Evolutionary conservation across 2,329 filamentous ascomycete species (phyloP), one percentile per base, ranked within the genome.

Genomic region (Cladosporium sp.): DNA sequence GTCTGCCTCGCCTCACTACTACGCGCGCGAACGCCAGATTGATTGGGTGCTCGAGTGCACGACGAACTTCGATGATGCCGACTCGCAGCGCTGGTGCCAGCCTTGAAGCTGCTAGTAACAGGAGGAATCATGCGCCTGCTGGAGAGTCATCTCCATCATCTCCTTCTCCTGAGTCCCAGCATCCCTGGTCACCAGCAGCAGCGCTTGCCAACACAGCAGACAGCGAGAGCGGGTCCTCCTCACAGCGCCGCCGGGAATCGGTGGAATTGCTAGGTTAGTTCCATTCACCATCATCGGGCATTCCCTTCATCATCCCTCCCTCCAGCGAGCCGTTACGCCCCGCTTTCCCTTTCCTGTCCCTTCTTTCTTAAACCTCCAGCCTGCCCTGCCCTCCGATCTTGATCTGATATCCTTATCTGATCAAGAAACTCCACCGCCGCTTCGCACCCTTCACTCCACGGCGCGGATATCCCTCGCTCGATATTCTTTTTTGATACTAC

Each of bases 351-450:
- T 39, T 23, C 32, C 54, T n/a, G 21, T 48, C 43, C 43, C 46
- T 49, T 26, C 49, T 53, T 53, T 49, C 23, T 25, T 51, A 51
- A 54, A 32, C 26, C 49, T 53, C 23, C 25, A 30, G 49, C 26
- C 18, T 32, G 25, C 23, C 25, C 28, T 57, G 54, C 58, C 28
- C 18, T 32, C 25, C 58, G 26, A 48, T 46, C 58, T 60, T 43
- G 36, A 46, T 60, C 39, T 32, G 39, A 60, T 60, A 46, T 61
- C 28, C 46, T 51, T 51, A 61, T 61, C 58, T 60, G 58, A 60
- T 58, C 57, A 46, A 28, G 34, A 23, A n/a, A 18, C 32, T 39
- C 54, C 32, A 57, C 54, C 54, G 32, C 32, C 23, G 23, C 54
- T 18, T 54, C 5, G 30, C 54, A 57, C 54, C 28, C 54, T 57